Evolutionary conservation across 202 grass and related monocot genomes (phyloP).

Genomic region (Carex arenaria): DNA sequence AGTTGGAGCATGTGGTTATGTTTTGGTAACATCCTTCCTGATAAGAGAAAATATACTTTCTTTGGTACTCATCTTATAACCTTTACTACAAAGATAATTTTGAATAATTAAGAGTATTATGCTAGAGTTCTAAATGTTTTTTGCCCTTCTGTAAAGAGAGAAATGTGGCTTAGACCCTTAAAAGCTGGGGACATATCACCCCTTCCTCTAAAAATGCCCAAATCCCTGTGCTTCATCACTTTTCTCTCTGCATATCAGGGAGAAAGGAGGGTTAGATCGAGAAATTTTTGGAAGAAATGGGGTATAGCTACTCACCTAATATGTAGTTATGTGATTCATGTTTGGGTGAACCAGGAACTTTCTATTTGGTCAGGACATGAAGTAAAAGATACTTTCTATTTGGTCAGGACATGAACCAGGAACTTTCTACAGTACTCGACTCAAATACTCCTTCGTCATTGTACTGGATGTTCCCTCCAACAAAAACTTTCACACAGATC

Average conservation of each 20-base stretch:
- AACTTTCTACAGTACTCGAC: no score
- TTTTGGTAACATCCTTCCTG: constrained; percentile 79
- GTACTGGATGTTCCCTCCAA: no score
- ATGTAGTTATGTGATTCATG: not conserved
- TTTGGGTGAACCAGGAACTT: not conserved
- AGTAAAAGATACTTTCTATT: not conserved
- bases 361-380: not conserved
- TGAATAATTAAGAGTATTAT: not conserved
- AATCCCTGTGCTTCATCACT: not conserved
- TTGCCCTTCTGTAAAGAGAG: not conserved
- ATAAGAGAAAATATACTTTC: constrained; percentile 94
- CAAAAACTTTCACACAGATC: no score
- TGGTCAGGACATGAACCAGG: no score
- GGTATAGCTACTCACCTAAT: not conserved
- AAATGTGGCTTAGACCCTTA: not conserved
- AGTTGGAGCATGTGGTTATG: constrained; percentile 74
- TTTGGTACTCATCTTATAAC: constrained; percentile 50
- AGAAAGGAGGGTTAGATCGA: not conserved
- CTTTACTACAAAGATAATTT: not conserved
- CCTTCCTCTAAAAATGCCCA: not conserved
- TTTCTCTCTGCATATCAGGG: not conserved
- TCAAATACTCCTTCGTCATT: no score
- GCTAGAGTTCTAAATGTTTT: not conserved
- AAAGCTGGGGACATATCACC: not conserved
- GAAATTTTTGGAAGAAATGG: not conserved